phyloP scores from a whole-genome alignment of 805 yeast genomes.

The Novakomyces olei region DNA sequence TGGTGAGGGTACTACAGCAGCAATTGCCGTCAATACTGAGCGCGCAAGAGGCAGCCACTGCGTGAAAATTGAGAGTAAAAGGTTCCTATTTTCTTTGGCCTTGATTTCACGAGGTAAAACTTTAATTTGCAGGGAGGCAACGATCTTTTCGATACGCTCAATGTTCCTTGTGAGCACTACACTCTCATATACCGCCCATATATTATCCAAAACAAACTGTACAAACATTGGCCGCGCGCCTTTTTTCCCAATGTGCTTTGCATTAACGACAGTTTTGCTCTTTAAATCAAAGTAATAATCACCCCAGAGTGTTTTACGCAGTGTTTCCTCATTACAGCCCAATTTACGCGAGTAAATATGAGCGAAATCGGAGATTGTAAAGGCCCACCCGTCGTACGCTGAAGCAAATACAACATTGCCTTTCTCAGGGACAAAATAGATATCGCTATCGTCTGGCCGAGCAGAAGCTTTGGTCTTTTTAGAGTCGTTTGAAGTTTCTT shows the following conservation, averaged over 20 bases:
- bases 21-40: slow-evolving; percentile 62
- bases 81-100: slow-evolving; percentile 48
- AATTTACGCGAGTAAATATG: slow-evolving; percentile 63
- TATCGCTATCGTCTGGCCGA: slow-evolving; percentile 62
- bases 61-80: slow-evolving; percentile 47
- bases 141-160: slow-evolving; percentile 55
- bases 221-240: slow-evolving; percentile 64
- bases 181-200: slow-evolving; percentile 76
- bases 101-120: slow-evolving; percentile 53
- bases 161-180: slow-evolving; percentile 41
- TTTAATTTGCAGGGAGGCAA: slow-evolving; percentile 43
- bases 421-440: slow-evolving; percentile 69
- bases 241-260: slow-evolving; percentile 38
- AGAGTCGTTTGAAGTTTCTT: slow-evolving; percentile 18
- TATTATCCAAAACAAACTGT: slow-evolving; percentile 61
- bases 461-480: slow-evolving; percentile 48
- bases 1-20: slow-evolving; percentile 74
- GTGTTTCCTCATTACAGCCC: slow-evolving; percentile 58
- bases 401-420: slow-evolving; percentile 79
- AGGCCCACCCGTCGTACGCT: slow-evolving; percentile 97
- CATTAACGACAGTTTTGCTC: slow-evolving; percentile 54
- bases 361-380: slow-evolving; percentile 71
- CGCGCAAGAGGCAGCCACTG: slow-evolving; percentile 92
- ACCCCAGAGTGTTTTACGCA: slow-evolving; percentile 87
- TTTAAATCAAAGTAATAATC: slow-evolving; percentile 78